phyloP scores from a whole-genome alignment of 2,329 filamentous ascomycete genomes.

The Elsinoe arachidis region DNA sequence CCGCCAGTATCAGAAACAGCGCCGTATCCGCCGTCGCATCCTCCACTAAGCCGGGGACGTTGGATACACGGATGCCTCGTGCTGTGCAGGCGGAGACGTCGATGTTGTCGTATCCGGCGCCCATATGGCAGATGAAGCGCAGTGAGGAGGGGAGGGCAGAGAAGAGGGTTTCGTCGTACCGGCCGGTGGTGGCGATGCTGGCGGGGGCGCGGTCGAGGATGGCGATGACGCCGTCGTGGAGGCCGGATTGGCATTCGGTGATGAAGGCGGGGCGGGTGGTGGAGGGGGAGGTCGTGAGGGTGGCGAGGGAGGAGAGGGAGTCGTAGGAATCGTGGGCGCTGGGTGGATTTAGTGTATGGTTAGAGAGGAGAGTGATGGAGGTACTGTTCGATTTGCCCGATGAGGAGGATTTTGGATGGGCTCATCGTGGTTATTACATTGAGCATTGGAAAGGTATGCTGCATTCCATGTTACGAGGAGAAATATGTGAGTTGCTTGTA shows the following conservation, averaged over 20 bases:
- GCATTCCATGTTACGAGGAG: too few species aligned
- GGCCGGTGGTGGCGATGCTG: conserved; percentile 54
- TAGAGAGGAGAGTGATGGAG: neutral
- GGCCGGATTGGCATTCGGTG: conserved; percentile 55
- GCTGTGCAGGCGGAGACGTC: conserved; percentile 63
- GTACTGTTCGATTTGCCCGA: conserved; percentile 58
- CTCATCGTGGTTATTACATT: conserved; percentile 22
- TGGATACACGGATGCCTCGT: conserved; percentile 61
- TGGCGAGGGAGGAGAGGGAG: conserved; percentile 52
- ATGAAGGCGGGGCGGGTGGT: conserved; percentile 59
- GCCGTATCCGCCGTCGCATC: conserved; percentile 74
- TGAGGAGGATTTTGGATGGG: conserved; percentile 52
- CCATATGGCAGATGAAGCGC: conserved; percentile 36
- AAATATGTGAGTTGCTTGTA: too few species aligned
- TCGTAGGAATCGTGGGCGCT: conserved; percentile 60
- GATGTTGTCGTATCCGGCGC: conserved; percentile 79
- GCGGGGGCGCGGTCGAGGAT: conserved; percentile 65
- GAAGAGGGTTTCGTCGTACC: conserved; percentile 61
- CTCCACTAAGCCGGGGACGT: conserved; percentile 72
- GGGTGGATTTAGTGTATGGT: conserved; percentile 1
- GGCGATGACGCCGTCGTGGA: conserved; percentile 55
- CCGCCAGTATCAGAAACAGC: conserved; percentile 73
- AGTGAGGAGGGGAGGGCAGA: conserved; percentile 34
- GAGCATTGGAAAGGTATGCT: too few species aligned
- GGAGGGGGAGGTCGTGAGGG: conserved; percentile 55